Base-by-base conservation (phyloP, 2,329 filamentous ascomycete genomes). In the Aureobasidium vineae region DNA sequence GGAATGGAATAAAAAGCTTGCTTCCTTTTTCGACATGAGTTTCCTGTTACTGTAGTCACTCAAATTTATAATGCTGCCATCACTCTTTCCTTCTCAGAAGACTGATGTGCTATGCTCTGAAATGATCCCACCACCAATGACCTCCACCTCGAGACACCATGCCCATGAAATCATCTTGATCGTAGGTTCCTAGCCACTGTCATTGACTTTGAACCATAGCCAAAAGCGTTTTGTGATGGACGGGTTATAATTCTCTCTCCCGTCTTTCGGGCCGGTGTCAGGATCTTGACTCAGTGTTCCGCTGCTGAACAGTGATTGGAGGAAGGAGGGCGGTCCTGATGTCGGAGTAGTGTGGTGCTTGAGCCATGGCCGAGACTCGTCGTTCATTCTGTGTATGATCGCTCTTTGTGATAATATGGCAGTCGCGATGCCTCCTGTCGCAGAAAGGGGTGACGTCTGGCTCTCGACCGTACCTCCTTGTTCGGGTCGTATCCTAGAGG, bases 1-100 rank as follows among this genome's bases (percentile, higher is more conserved):
- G 57, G 28, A 33, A 45, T 33, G 23, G 2, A 61, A 38, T 16
- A 19, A 61, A 61, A 61, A 59, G 56, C 47, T 52, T 41, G n/a
- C 16, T 64, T 54, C 21, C 16, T 54, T 49, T 36, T 49, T 31
- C 28, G 21, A 23, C 13, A 21, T 54, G 28, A 53, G 3, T 28
- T 53, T 38, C 15, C 10, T 53, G 50, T n/a, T n/a, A n/a, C n/a
- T n/a, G n/a, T n/a, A n/a, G n/a, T n/a, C n/a, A n/a, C n/a, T n/a
- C n/a, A n/a, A n/a, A n/a, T n/a, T n/a, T n/a, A n/a, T n/a, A n/a
- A n/a, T n/a, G n/a, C n/a, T n/a, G n/a, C n/a, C n/a, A n/a, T n/a
- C n/a, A n/a, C n/a, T n/a, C n/a, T n/a, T n/a, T n/a, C n/a, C 23
- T 26, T 16, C 13, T 28, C 5, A 3, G 23, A 5, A 28, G 45